Evolutionary conservation across 139 green algal genomes (phyloP), one percentile per base, ranked within the genome.

Genomic region (Limnomonas spitsbergensis): DNA sequence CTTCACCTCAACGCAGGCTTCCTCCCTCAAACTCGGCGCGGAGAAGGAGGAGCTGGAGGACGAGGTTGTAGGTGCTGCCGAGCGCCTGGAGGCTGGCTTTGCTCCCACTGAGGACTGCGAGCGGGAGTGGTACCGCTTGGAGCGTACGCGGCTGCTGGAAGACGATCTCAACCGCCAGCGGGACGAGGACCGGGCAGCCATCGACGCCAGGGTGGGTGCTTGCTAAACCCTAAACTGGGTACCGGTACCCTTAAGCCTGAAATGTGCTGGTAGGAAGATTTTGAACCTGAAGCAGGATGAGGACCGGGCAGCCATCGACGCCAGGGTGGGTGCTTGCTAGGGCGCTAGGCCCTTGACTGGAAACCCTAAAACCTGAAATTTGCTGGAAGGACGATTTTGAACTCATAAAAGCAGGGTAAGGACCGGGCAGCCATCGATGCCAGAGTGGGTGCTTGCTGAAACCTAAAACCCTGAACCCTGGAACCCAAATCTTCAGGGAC

Each of bases 91-190:
- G n/a, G 73, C 78, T 4, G 91, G 90, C 2, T 38, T 88, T 78
- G 54, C 93, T 27, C 92, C 92, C 9, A 95, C 91, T 2, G 89
- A 90, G 31, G 88, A 92, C 20, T 77, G 85, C 34, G 84, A 92
- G 78, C 72, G 80, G 9, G 87, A 90, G 70, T 88, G 83, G 73
- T 71, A 71, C 40, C 73, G 80, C 40, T 47, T 88, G 69, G 53
- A 83, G 73, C 80, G 85, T 24, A 79, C 90, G 82, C 53, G 75
- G 27, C 24, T 53, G 29, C 86, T 78, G 34, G 24, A 88, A 53
- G 67, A 66, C 24, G 31, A 75, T 0, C 81, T 84, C 31, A 9
- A 79, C 6, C 75, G 71, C 0, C 73, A 84, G 37, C 80, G 88
- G 38, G 77, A 56, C 37, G 82, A 83, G 42, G 81, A 90, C 53